Base-by-base conservation (phyloP, 768 basidiomycete species). In the Mycena capillaripes region DNA sequence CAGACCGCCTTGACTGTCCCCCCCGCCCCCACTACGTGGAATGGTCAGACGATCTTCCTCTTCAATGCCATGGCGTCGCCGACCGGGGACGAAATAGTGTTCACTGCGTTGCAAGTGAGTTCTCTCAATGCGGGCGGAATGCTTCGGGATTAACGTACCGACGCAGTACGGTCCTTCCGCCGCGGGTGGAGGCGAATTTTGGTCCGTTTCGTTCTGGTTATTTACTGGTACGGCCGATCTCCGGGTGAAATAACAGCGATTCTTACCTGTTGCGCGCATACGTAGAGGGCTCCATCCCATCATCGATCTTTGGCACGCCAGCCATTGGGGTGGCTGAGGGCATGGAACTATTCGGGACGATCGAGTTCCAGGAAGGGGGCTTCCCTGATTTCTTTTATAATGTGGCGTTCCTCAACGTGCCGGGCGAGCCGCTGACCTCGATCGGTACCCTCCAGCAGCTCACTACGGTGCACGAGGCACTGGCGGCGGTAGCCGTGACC, bases 131-230 rank as follows among this genome's bases (percentile, higher is more conserved):
- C 34, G 12, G 34, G 34, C 34, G 34, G 12, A 6, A 36, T 36
- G 6, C 19, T 53, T n/a, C n/a, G n/a, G n/a, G n/a, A 34, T 11
- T 36, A 16, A n/a, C 4, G 34, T 12, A 36, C n/a, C 34, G 21
- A 44, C 4, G 25, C 75, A 79, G 56, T 80, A 75, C 69, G 78
- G 79, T 12, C 55, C 55, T 4, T 78, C 76, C 21, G 75, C 67
- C 16, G 75, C 77, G 0, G 79, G 79, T 2, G 79, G 79, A 8
- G 77, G 76, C 9, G 56, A 71, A 16, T 78, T 77, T 58, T 79
- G 78, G 78, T 67, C 73, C 27, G 72, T 78, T 25, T 77, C 76
- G n/a, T 66, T 62, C 8, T 80, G 79, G 79, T 78, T n/a, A n/a
- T n/a, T n/a, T n/a, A n/a, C n/a, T n/a, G n/a, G n/a, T n/a, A n/a